Evolutionary conservation across 2,329 filamentous ascomycete genomes (phyloP).

Genomic region (Clonostachys chloroleuca): DNA sequence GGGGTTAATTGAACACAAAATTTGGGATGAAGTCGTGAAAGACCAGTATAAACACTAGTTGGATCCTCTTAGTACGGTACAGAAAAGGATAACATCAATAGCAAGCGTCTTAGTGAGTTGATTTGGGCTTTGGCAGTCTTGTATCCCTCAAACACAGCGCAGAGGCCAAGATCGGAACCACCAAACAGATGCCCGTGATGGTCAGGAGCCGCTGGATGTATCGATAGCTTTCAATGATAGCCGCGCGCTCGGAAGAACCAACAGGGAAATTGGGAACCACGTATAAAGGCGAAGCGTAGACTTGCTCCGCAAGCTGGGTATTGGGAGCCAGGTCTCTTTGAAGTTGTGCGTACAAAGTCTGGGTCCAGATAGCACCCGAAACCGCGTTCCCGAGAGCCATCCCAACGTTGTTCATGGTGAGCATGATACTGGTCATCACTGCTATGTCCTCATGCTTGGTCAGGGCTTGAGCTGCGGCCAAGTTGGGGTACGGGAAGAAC

Average conservation of each 20-base stretch:
- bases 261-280: conserved; percentile 26
- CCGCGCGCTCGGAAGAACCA: conserved; percentile 34
- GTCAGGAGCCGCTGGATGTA: conserved; percentile 39
- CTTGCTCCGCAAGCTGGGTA: conserved; percentile 17
- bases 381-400: conserved; percentile 56
- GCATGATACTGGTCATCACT: conserved; percentile 58
- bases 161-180: too few relatives aligned
- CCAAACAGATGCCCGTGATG: conserved; percentile 42
- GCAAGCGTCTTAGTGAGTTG: too few relatives aligned
- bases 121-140: too few relatives aligned
- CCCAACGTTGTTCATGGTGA: conserved; percentile 60
- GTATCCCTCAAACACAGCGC: too few relatives aligned
- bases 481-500: conserved; percentile 50
- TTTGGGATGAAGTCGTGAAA: too few relatives aligned
- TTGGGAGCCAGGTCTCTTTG: conserved; percentile 21
- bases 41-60: too few relatives aligned
- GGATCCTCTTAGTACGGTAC: too few relatives aligned
- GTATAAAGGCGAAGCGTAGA: conserved; percentile 30
- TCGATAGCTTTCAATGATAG: conserved; percentile 38
- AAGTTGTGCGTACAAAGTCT: conserved; percentile 45
- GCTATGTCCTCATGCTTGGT: conserved; percentile 50
- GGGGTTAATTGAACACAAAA: too few relatives aligned
- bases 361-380: conserved; percentile 59
- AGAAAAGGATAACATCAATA: too few relatives aligned
- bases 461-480: conserved; percentile 35